A percentile compares a stretch with the other conserved stretches of the same genome.
These are phyloP conservation scores for Lithohypha guttulata DNA, from an alignment of 2,329 filamentous ascomycete genomes.

Conservation along the genomic window DNA sequence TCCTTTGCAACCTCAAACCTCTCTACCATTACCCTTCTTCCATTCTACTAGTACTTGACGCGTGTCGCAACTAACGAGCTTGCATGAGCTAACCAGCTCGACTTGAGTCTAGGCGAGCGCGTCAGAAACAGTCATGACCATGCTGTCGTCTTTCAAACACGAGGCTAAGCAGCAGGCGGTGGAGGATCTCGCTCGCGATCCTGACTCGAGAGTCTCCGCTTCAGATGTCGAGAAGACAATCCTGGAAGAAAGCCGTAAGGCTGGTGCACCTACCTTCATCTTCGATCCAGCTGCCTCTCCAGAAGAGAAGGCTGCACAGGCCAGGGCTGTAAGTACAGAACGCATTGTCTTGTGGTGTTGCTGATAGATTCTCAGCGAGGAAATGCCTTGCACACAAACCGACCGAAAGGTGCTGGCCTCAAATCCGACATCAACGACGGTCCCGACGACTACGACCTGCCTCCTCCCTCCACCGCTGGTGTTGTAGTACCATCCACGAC, in stretches of 20 bases:
- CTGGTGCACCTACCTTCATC: slow-evolving; percentile 67
- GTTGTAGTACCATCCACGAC: slow-evolving; percentile 47
- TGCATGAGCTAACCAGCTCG: too few relatives aligned
- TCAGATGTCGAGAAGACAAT: slow-evolving; percentile 63
- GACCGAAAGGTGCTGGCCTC: slow-evolving; percentile 37
- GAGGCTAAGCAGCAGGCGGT: slow-evolving; percentile 77
- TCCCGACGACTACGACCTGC: slow-evolving; percentile 63
- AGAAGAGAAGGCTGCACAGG: slow-evolving; percentile 74
- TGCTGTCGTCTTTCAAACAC: slow-evolving; percentile 13
- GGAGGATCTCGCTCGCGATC: slow-evolving; percentile 64
- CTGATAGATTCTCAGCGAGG: slow-evolving; percentile 40
- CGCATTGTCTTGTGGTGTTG: too few relatives aligned
- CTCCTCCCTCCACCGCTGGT: slow-evolving; percentile 59
- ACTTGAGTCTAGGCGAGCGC: too few relatives aligned
- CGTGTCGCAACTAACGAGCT: too few relatives aligned
- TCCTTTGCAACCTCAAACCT: too few relatives aligned
- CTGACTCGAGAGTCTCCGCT: slow-evolving; percentile 55
- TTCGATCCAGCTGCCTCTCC: slow-evolving; percentile 79
- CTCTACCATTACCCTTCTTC: too few relatives aligned
- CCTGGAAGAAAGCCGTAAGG: slow-evolving; percentile 65
- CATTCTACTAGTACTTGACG: too few relatives aligned
- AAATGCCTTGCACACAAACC: slow-evolving; percentile 12
- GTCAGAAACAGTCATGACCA: too few relatives aligned
- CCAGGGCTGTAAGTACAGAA: slow-evolving; percentile 52
- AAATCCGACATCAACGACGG: slow-evolving; percentile 55